These are phyloP conservation scores for Hypoxylon perforatum DNA, from an alignment of 495 filamentous ascomycete species.

Conservation along the genomic window DNA sequence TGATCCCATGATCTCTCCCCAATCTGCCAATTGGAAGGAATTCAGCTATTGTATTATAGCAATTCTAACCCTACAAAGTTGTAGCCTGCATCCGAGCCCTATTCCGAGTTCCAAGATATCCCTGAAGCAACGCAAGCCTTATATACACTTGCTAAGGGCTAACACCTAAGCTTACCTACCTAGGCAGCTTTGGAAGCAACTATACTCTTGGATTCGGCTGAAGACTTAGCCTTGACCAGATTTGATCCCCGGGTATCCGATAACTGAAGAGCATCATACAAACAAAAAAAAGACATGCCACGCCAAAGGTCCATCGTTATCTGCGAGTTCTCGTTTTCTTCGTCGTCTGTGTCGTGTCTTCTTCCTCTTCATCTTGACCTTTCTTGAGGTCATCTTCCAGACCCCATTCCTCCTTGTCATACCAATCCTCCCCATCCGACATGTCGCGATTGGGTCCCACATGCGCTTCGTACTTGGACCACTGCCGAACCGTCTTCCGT, in stretches of 20 bases:
- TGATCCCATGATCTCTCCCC: neutral
- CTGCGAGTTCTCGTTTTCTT: constrained; percentile 79
- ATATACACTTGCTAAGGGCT: no score
- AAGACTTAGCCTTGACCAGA: constrained; percentile 16
- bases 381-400: constrained; percentile 88
- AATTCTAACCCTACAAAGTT: neutral
- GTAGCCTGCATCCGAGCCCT: neutral
- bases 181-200: no score
- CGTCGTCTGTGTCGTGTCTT: constrained; percentile 75
- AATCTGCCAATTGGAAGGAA: neutral
- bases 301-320: constrained; percentile 33
- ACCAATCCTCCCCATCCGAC: constrained; percentile 97
- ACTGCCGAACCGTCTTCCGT: constrained; percentile 81
- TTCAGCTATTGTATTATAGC: neutral
- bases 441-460: constrained; percentile 73
- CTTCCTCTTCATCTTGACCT: constrained; percentile 90
- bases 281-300: neutral
- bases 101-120: neutral
- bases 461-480: constrained; percentile 90
- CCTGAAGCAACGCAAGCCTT: neutral
- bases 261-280: neutral
- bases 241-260: constrained; percentile 32
- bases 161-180: no score
- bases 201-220: neutral
- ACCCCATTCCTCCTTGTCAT: constrained; percentile 89